A percentile compares a stretch with the other conserved stretches of the same genome.
Evolutionary conservation across 257 asterid genomes (phyloP).

Genomic region (Solanum chiquidenum): DNA sequence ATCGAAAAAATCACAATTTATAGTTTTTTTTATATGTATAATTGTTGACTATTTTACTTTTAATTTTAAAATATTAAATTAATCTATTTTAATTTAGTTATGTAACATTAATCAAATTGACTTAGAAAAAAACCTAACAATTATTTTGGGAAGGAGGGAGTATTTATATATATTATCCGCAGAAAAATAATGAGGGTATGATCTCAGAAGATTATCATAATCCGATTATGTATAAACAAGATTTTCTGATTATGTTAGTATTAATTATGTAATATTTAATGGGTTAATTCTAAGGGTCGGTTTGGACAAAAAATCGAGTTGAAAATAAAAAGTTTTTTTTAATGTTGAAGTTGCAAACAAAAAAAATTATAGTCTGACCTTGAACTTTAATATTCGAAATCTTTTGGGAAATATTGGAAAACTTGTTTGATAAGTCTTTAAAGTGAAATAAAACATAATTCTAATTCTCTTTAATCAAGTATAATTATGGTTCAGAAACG

Average conservation of each 20-base stretch:
- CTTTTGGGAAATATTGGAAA: background rate
- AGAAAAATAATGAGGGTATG: background rate
- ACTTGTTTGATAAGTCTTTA: background rate
- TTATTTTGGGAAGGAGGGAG: background rate
- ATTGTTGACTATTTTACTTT: too few species aligned
- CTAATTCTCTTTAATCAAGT: background rate
- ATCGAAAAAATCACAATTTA: background rate
- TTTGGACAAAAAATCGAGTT: background rate
- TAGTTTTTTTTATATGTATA: too few species aligned
- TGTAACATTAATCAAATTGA: background rate
- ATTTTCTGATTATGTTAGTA: background rate
- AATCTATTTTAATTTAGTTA: background rate
- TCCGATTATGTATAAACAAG: background rate
- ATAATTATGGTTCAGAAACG: background rate
- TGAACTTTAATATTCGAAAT: background rate
- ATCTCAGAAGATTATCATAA: background rate
- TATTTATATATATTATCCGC: background rate
- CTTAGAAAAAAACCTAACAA: background rate
- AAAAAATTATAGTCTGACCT: background rate
- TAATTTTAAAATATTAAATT: background rate
- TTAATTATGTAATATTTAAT: background rate
- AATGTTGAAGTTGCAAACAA: constrained; percentile 15
- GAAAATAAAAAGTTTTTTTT: background rate
- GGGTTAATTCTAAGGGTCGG: background rate
- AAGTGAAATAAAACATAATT: background rate